Evolutionary conservation across 805 yeast species (phyloP), one percentile per base, ranked within the genome.

Genomic region (Isabelozyma gotoi): DNA sequence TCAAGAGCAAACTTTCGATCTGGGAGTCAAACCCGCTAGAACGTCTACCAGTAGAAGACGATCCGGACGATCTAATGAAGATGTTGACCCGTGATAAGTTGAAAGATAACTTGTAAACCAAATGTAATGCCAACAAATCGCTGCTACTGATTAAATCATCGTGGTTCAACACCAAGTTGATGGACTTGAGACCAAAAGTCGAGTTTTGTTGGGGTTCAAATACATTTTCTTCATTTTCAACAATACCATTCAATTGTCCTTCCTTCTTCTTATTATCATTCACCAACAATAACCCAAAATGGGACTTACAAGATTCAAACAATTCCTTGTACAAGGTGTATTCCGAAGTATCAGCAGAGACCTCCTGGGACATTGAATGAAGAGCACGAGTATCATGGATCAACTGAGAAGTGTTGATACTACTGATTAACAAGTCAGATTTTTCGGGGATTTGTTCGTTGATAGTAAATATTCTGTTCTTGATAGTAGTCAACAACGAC

Each of bases 231-330:
- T 43, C 40, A n/a, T 40, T 38, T 19, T 42, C 52, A 14, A 36
- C 16, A 8, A 43, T 29, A 8, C 18, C 14, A 18, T 29, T 17
- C 14, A 18, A 20, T 19, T 15, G 33, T 3, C 33, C 31, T 6
- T 6, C 37, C 4, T 19, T 18, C 18, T 19, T 43, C n/a, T 19
- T n/a, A 18, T 31, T 39, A 21, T 55, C 55, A 41, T 56, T 55
- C 16, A 57, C 50, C 40, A 67, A 50, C 34, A 68, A 53, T 29
- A 68, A 53, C 2, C 68, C 74, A 45, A 68, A 58, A 45, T 67
- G 62, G 36, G 59, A 56, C 38, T 53, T 55, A 33, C 60, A 57
- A 16, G 54, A 48, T 7, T 50, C 55, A 46, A 65, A 55, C n/a
- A 67, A 49, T 33, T 54, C 57, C 36, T 48, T 55, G 53, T 55